Percentiles rank a stretch among this genome's conserved stretches.
These are phyloP conservation scores for Strobilomyces confusus DNA, from an alignment of 768 basidiomycete species.

Conservation along the genomic window DNA sequence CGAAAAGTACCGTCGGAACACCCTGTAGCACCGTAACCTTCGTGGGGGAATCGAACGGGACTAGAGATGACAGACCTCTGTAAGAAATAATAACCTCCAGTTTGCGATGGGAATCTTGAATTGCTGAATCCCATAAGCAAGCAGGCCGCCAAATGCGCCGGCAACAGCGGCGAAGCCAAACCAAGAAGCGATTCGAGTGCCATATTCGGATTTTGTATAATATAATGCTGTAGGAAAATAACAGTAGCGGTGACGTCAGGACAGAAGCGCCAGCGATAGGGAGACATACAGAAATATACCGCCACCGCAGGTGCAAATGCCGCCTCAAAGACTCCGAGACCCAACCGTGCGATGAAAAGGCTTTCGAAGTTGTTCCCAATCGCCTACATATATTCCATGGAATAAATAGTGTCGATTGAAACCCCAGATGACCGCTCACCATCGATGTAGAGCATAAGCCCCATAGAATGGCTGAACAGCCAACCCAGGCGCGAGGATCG, in stretches of 20 bases:
- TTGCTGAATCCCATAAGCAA: slow-evolving; percentile 50
- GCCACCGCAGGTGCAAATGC: slow-evolving; percentile 32
- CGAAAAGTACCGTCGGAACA: slow-evolving; percentile 40
- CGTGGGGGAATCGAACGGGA: not conserved
- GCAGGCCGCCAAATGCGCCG: slow-evolving; percentile 53
- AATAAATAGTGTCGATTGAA: not conserved
- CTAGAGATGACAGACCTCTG: slow-evolving; percentile 17
- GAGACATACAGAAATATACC: slow-evolving; percentile 27
- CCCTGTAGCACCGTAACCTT: slow-evolving; percentile 40
- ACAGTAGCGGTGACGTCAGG: too few relatives aligned
- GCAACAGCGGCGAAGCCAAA: slow-evolving; percentile 52
- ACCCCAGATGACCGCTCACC: slow-evolving; percentile 34
- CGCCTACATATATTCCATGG: slow-evolving; percentile 15
- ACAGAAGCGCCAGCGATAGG: slow-evolving; percentile 10
- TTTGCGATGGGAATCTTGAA: slow-evolving; percentile 34
- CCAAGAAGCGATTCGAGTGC: slow-evolving; percentile 47
- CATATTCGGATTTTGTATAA: slow-evolving; percentile 46
- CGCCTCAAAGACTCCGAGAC: slow-evolving; percentile 34
- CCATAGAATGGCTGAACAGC: slow-evolving; percentile 65
- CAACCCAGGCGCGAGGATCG: slow-evolving; percentile 67
- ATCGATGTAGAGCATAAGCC: slow-evolving; percentile 68
- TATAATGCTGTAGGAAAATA: slow-evolving; percentile 41
- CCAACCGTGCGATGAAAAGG: slow-evolving; percentile 28
- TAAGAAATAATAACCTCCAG: slow-evolving; percentile 37
- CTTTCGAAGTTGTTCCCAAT: slow-evolving; percentile 23